Base-by-base conservation (phyloP, 1,284 basidiomycete species). In the Trichosporon sp. region DNA sequence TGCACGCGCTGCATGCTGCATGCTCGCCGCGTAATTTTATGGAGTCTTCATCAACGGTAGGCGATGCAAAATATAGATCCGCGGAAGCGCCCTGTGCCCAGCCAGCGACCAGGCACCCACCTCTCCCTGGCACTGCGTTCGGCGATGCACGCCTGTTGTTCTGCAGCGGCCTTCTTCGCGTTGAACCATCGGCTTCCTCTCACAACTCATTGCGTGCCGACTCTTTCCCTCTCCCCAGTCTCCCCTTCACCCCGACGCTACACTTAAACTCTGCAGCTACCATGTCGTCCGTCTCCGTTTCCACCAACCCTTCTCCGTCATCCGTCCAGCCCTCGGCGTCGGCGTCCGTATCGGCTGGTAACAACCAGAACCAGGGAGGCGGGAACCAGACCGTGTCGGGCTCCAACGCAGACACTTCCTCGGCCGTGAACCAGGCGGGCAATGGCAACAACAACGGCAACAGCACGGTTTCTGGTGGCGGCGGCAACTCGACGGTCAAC, bases 361-460 rank as follows among this genome's bases (percentile, higher is more conserved):
- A 37, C 32, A 63, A 21, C 32, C 31, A 63, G 14, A 35, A 7
- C 31, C 31, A 63, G 16, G 59, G 21, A 14, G 54, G 59, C 32
- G 59, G 59, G 5, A 63, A 63, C 59, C 59, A 63, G 5, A 63
- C 59, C 31, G 59, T 37, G 2, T 63, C 32, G 31, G 59, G 32
- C 14, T 63, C 59, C 16, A 63, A 63, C 16, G 59, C 59, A 7
- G 59, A 63, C 14, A 37, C 59, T 11, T 63, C 59, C 6, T 63
- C 59, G 14, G 59, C 59, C 8, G 59, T 63, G 19, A 63, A 63
- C 59, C 59, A 37, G 16, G 37, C 59, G 5, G 31, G 56, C 12
- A 32, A 19, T 12, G 31, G 31, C 14, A 61, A 61, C 31, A n/a
- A 10, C 14, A 63, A 35, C 59, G 16, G 59, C 31, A 63, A 63